Evolutionary conservation across 2,329 filamentous ascomycete genomes (phyloP).

Genomic region (Fusarium sublunatum): DNA sequence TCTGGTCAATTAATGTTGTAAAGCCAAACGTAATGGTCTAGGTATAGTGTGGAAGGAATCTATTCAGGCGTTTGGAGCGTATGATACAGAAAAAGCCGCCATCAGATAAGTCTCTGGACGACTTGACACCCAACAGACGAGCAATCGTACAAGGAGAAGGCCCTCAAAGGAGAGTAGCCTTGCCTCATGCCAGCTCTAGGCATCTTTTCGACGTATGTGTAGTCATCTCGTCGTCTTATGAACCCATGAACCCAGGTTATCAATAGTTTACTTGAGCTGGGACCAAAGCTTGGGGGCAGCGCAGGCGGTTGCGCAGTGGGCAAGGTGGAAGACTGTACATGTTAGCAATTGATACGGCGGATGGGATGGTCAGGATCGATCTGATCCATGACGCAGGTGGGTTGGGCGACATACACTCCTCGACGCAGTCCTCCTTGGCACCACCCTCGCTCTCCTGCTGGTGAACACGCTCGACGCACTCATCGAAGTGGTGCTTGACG

Average conservation of each 20-base stretch:
- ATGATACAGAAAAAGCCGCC: slow-evolving; percentile 47
- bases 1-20: not conserved
- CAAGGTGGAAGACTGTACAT: slow-evolving; percentile 90
- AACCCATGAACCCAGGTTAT: slow-evolving; percentile 30
- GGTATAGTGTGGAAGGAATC: slow-evolving; percentile 42
- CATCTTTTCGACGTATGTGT: slow-evolving; percentile 42
- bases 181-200: slow-evolving; percentile 42
- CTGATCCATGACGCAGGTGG: slow-evolving; percentile 19
- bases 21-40: slow-evolving; percentile 20
- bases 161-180: slow-evolving; percentile 26
- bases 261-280: slow-evolving; percentile 80
- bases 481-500: slow-evolving; percentile 97
- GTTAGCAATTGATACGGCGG: slow-evolving; percentile 27
- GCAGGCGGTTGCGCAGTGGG: slow-evolving; percentile 92
- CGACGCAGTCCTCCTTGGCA: slow-evolving; percentile 93
- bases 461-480: slow-evolving; percentile 92
- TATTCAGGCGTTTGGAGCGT: slow-evolving; percentile 49
- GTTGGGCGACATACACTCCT: slow-evolving; percentile 81
- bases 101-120: slow-evolving; percentile 32
- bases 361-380: slow-evolving; percentile 2
- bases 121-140: slow-evolving; percentile 39
- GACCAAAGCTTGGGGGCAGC: slow-evolving; percentile 97
- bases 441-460: slow-evolving; percentile 73
- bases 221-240: slow-evolving; percentile 39
- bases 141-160: slow-evolving; percentile 42